These are phyloP conservation scores for Phellinidium pouzarii DNA, from an alignment of 1,284 basidiomycete genomes.

Conservation along the genomic window DNA sequence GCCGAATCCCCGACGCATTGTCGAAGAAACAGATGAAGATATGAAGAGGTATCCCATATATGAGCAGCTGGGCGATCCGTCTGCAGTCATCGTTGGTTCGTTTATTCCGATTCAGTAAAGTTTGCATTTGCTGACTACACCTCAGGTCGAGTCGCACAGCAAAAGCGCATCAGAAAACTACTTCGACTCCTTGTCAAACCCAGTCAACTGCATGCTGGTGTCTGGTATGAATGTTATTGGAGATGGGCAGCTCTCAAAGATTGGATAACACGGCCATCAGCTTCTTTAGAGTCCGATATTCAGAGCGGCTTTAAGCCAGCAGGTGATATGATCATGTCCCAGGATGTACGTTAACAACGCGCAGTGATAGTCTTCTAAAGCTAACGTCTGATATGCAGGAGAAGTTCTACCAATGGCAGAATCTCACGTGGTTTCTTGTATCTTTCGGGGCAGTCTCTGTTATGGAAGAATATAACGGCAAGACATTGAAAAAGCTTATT, in stretches of 20 bases:
- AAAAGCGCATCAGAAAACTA: conserved; percentile 73
- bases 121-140: conserved; percentile 9
- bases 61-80: conserved; percentile 71
- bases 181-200: conserved; percentile 59
- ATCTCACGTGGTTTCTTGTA: conserved; percentile 76
- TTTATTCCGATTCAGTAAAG: not conserved
- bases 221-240: conserved; percentile 79
- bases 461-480: conserved; percentile 42
- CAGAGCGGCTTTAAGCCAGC: conserved; percentile 21
- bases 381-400: conserved; percentile 40
- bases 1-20: conserved; percentile 38
- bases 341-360: conserved; percentile 31
- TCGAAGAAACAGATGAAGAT: conserved; percentile 17
- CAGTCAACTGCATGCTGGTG: conserved; percentile 59
- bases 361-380: not conserved
- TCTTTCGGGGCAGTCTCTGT: conserved; percentile 68
- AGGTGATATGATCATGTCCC: conserved; percentile 30
- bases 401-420: conserved; percentile 79
- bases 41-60: conserved; percentile 64
- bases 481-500: conserved; percentile 48
- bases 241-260: conserved; percentile 56
- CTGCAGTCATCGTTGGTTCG: conserved; percentile 60
- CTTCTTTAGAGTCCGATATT: conserved; percentile 11
- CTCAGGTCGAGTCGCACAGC: conserved; percentile 64
- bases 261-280: conserved; percentile 28